Percentiles rank a stretch among this genome's conserved stretches.
Evolutionary conservation across 345 rosid genomes (phyloP).

Genomic region (Salix purpurea): DNA sequence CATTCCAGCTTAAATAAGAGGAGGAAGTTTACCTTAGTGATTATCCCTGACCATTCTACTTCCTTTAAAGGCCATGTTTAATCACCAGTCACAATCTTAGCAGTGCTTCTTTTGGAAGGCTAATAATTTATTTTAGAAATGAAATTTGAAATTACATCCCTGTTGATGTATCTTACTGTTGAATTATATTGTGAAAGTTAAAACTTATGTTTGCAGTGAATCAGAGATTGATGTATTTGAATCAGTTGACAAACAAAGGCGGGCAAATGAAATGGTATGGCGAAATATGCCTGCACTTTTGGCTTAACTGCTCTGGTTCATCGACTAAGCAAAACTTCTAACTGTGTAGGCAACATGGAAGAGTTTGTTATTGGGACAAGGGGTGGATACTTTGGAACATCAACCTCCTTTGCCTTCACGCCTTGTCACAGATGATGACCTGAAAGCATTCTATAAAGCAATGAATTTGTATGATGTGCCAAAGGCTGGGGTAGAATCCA

Average conservation of each 20-base stretch:
- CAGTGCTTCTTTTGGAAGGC: background rate
- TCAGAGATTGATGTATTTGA: constrained; percentile 87
- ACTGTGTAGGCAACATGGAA: constrained; percentile 68
- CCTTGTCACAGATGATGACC: constrained; percentile 80
- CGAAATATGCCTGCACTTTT: constrained; percentile 6
- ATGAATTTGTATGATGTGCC: constrained; percentile 68
- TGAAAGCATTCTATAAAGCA: constrained; percentile 57
- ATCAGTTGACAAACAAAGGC: constrained; percentile 68
- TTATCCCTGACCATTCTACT: background rate
- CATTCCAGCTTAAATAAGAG: background rate
- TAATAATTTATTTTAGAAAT: background rate
- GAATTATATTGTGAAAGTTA: background rate
- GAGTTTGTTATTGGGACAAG: constrained; percentile 42
- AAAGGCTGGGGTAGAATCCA: constrained; percentile 43
- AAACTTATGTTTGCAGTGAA: constrained; percentile 47
- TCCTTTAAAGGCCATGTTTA: background rate
- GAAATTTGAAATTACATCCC: background rate
- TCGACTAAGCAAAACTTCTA: background rate
- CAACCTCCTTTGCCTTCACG: constrained; percentile 64
- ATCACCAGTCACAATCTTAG: background rate
- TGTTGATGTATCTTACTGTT: background rate
- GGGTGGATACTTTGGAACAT: constrained; percentile 38
- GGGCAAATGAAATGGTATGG: constrained; percentile 68
- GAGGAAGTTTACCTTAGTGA: background rate
- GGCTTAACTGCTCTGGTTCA: background rate